A percentile compares a stretch with the other conserved stretches of the same genome.
These are phyloP conservation scores for Cutaneotrichosporon sp. DNA, from an alignment of 1,284 basidiomycete species.

Conservation along the genomic window DNA sequence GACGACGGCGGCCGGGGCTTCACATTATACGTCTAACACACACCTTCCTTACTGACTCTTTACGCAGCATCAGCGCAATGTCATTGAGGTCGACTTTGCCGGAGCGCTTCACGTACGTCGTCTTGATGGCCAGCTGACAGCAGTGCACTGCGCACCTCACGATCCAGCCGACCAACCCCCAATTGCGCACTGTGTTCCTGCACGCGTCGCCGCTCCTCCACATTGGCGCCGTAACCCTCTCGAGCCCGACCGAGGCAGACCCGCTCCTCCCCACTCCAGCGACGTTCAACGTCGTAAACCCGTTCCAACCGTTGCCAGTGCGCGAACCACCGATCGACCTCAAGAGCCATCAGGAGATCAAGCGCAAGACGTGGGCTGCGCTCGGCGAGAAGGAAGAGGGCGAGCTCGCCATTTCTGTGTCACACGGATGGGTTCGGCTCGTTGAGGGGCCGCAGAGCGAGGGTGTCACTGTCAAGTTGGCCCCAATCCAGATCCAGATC, in stretches of 20 bases:
- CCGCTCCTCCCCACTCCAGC: slow-evolving; percentile 64
- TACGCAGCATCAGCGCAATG: slow-evolving; percentile 48
- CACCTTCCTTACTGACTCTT: slow-evolving; percentile 16
- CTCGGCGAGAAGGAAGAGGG: slow-evolving; percentile 88
- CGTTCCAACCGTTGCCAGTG: slow-evolving; percentile 49
- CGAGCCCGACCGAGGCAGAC: slow-evolving; percentile 41
- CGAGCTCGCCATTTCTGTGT: slow-evolving; percentile 87
- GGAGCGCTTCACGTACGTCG: slow-evolving; percentile 38
- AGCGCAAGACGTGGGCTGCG: slow-evolving; percentile 86
- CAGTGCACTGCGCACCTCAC: slow-evolving; percentile 49
- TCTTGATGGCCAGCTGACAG: slow-evolving; percentile 4
- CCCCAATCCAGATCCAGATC: slow-evolving; percentile 49
- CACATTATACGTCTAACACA: slow-evolving; percentile 24
- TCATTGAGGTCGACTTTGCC: slow-evolving; percentile 50
- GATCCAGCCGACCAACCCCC: slow-evolving; percentile 44
- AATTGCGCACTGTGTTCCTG: slow-evolving; percentile 46
- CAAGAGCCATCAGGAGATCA: slow-evolving; percentile 87
- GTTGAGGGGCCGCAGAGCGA: slow-evolving; percentile 31
- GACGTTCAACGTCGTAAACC: slow-evolving; percentile 66
- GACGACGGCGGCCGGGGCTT: slow-evolving; percentile 29
- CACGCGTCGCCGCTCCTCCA: slow-evolving; percentile 47
- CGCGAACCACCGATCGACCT: slow-evolving; percentile 63
- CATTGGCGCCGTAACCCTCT: slow-evolving; percentile 46
- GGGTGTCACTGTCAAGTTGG: slow-evolving; percentile 34
- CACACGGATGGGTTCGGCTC: slow-evolving; percentile 67